phyloP scores from a whole-genome alignment of 345 rosid genomes.

The Murraya koenigii region DNA sequence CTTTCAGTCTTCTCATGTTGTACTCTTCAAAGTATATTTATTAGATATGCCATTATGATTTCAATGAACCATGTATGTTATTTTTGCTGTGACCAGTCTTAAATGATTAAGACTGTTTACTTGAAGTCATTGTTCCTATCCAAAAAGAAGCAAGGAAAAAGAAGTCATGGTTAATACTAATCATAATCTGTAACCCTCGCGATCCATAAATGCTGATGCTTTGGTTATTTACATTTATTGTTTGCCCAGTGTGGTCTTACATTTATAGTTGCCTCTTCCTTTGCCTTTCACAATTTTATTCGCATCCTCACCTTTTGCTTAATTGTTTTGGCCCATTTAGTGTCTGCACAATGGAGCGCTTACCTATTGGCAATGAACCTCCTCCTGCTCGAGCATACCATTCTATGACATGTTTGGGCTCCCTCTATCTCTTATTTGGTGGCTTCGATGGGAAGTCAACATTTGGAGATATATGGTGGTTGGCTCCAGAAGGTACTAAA shows the following conservation, averaged over 20 bases:
- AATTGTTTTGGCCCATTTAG: constrained; percentile 30
- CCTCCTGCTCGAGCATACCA: constrained; percentile 98
- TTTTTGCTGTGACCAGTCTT: background rate
- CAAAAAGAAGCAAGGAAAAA: too few species aligned
- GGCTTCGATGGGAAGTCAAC: constrained; percentile 95
- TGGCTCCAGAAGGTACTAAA: constrained; percentile 84
- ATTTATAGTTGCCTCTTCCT: background rate
- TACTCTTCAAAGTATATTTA: background rate
- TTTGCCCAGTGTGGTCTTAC: constrained; percentile 6
- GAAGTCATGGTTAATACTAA: too few species aligned
- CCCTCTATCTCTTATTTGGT: constrained; percentile 82
- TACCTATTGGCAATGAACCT: constrained; percentile 61
- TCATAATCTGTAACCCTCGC: background rate
- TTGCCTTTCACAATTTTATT: constrained; percentile 12
- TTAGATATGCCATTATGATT: background rate
- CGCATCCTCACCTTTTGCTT: background rate
- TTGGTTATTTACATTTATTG: background rate
- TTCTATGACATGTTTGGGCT: constrained; percentile 66
- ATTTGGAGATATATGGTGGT: constrained; percentile 93
- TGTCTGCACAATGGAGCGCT: constrained; percentile 93
- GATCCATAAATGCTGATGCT: background rate
- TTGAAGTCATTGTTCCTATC: background rate
- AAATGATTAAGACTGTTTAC: background rate
- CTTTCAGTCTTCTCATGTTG: constrained; percentile 15
- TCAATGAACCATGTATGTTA: background rate